These are phyloP conservation scores for Infundibulicybe gibba DNA, from an alignment of 768 basidiomycete species.

Conservation along the genomic window DNA sequence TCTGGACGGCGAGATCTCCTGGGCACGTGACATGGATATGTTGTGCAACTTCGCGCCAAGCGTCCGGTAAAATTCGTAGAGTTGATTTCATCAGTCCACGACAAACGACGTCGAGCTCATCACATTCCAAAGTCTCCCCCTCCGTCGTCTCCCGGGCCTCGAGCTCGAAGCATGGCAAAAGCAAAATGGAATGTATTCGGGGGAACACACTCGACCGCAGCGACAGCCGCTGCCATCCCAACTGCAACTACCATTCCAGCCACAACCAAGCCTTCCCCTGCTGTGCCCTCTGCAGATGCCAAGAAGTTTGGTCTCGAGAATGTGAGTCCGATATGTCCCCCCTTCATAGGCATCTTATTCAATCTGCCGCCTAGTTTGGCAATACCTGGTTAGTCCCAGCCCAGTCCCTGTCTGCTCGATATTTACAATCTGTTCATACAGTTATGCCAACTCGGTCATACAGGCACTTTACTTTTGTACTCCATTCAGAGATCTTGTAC, in stretches of 20 bases:
- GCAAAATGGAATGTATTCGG: conserved; percentile 34
- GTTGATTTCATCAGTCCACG: background rate
- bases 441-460: conserved; percentile 98
- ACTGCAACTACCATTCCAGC: conserved; percentile 22
- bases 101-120: conserved; percentile 5
- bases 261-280: conserved; percentile 25
- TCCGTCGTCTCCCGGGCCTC: background rate
- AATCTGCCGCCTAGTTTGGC: conserved; percentile 62
- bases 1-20: conserved; percentile 8
- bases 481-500: conserved; percentile 88
- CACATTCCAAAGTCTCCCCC: conserved; percentile 4
- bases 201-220: background rate
- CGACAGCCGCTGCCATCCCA: conserved; percentile 13
- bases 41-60: background rate
- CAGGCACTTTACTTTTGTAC: conserved; percentile 95
- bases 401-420: conserved; percentile 2
- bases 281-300: conserved; percentile 57
- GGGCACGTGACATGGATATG: conserved; percentile 2
- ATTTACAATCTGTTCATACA: conserved; percentile 27
- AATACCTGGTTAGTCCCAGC: conserved; percentile 77
- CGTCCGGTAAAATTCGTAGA: background rate
- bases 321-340: conserved; percentile 46
- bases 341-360: conserved; percentile 1
- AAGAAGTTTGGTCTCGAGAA: conserved; percentile 98
- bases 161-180: conserved; percentile 17